Conservation (phyloP, 805 yeast species). For the Pichia gijzeniarum region DNA sequence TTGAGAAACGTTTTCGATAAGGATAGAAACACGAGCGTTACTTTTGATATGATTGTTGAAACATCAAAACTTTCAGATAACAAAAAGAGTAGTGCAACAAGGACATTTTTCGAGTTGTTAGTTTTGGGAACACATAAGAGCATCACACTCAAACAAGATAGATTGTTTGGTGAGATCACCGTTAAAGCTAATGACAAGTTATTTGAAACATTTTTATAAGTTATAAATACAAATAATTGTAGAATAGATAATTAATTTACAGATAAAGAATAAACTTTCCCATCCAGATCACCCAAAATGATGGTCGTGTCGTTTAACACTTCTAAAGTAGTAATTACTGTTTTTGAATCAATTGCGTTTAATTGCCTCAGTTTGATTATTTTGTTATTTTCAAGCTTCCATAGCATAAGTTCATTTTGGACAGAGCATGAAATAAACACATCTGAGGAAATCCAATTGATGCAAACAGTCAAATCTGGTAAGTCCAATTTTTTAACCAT, state of each 20-base stretch:
- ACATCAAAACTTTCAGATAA: slow-evolving; percentile 32
- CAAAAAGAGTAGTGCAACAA: slow-evolving; percentile 54
- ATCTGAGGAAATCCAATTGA: neutral
- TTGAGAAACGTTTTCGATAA: slow-evolving; percentile 27
- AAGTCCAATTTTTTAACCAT: neutral
- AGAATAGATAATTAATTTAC: neutral
- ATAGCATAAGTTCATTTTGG: neutral
- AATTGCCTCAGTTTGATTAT: neutral
- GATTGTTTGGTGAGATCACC: slow-evolving; percentile 53
- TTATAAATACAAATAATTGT: neutral
- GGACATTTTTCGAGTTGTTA: slow-evolving; percentile 73
- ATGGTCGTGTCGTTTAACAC: neutral
- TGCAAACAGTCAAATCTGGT: slow-evolving; percentile 1
- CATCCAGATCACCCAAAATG: slow-evolving; percentile 22
- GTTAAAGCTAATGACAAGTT: slow-evolving; percentile 28
- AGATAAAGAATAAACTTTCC: slow-evolving; percentile 11
- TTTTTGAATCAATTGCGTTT: neutral
- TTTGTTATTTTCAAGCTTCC: slow-evolving; percentile 5
- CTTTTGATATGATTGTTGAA: slow-evolving; percentile 15
- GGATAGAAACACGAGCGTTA: neutral
- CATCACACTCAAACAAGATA: slow-evolving; percentile 52
- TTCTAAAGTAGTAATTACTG: neutral
- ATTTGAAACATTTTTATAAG: slow-evolving; percentile 17
- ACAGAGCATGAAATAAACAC: neutral
- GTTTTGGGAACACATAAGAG: slow-evolving; percentile 78